Evolutionary conservation across 352 stramenopile genomes (phyloP), one percentile per base, ranked within the genome.

Genomic region (Thraustochytrium striatum): DNA sequence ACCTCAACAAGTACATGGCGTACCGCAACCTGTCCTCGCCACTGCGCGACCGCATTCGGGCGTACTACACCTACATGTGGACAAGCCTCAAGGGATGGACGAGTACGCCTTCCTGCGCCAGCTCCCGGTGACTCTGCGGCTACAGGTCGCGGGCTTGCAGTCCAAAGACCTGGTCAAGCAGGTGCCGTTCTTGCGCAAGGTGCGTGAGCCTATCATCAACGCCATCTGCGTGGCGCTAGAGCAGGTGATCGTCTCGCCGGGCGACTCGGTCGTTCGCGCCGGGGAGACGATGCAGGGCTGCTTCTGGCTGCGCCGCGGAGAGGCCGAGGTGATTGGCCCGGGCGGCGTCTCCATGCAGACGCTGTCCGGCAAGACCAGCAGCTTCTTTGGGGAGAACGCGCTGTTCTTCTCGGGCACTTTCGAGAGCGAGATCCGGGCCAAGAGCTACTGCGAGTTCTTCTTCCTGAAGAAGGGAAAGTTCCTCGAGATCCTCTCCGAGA

Each of bases 1-100:
- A 72, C 13, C 70, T 81, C 30, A 79, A 81, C 52, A 81, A 81
- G 72, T 81, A 81, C 52, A 81, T 81, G 72, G 11, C 58, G 21
- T 81, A 81, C 47, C 58, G 72, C 32, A 36, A 81, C 44, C 61
- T 81, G 28, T 81, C 72, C 13, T 44, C 43, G 3, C n/a, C 35
- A 7, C 52, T 81, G 2, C 32, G 72, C 19, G 62, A 81, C 35
- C 72, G 72, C 7, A 81, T 81, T 30, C 57, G 72, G 11, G 72
- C 72, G 16, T 81, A 81, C 44, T 81, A 81, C 52, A 65, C 62
- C 1, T 81, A 81, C 52, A 79, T 81, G 72, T 81, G 72, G 72
- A 65, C 72, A 7, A 79, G 57, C 25, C 38, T 81, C 3, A 81
- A 81, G 28, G 72, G 72, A 32, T 81, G 9, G 59, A 82, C 52